Percentiles rank a stretch among this genome's conserved stretches.
phyloP scores from a whole-genome alignment of 371 early-diverging fungal species.

The Haplosporangium sp. region DNA sequence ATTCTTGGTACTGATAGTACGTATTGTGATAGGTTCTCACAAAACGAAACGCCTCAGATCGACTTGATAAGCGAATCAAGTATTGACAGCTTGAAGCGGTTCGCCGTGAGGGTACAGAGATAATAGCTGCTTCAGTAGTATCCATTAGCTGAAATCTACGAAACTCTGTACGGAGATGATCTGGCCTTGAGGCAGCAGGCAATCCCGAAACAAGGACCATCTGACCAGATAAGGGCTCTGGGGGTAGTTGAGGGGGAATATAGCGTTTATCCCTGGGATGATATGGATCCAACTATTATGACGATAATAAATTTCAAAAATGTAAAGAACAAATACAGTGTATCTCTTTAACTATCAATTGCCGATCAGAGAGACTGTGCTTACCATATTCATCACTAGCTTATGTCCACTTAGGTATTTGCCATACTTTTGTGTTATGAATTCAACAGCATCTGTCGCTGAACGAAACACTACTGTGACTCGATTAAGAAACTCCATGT shows the following conservation, averaged over 20 bases:
- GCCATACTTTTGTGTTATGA: slow-evolving; percentile 41
- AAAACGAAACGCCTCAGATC: slow-evolving; percentile 52
- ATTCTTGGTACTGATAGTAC: slow-evolving; percentile 31
- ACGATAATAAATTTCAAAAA: not conserved
- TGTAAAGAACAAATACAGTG: not conserved
- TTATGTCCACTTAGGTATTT: slow-evolving; percentile 45
- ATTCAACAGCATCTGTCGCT: slow-evolving; percentile 49
- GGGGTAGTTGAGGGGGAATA: slow-evolving; percentile 34
- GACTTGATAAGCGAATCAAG: slow-evolving; percentile 48
- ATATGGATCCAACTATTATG: slow-evolving; percentile 47
- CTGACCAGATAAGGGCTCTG: slow-evolving; percentile 45
- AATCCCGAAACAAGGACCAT: slow-evolving; percentile 48
- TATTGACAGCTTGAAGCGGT: slow-evolving; percentile 40
- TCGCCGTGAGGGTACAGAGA: slow-evolving; percentile 35
- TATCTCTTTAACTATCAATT: not conserved
- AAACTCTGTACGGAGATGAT: slow-evolving; percentile 47
- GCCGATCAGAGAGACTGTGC: not conserved
- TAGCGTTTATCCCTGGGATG: slow-evolving; percentile 26
- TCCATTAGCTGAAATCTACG: slow-evolving; percentile 52
- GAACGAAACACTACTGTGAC: slow-evolving; percentile 50
- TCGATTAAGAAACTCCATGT: slow-evolving; percentile 40
- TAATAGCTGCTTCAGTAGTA: slow-evolving; percentile 50
- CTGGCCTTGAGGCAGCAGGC: slow-evolving; percentile 38
- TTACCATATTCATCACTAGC: slow-evolving; percentile 48
- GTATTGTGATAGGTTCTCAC: slow-evolving; percentile 55